Base-by-base conservation (phyloP, 805 yeast genomes). In the Hanseniaspora valbyensis region DNA sequence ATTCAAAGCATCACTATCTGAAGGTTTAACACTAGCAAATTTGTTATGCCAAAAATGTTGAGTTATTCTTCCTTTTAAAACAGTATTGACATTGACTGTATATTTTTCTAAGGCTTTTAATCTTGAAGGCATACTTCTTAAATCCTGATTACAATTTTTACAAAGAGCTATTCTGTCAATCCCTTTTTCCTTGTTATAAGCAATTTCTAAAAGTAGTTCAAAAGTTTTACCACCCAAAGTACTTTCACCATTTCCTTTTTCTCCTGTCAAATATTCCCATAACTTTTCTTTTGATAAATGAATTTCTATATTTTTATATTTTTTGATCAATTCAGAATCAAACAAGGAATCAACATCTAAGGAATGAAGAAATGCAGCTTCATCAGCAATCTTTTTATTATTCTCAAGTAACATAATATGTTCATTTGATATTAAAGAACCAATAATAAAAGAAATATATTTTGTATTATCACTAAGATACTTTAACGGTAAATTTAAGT, bases 61-160 rank as follows among this genome's bases (percentile, higher is more conserved):
- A 7, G 85, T 76, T 39, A 73, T 75, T 51, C 73, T 76, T 2
- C 77, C 74, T 32, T 73, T 64, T 29, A 65, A 65, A 24, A 70
- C 54, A 21, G 72, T 56, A 42, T 63, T 68, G 1, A 56, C 54
- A 45, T 71, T 76, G 21, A 64, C 64, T 4, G 80, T 72, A 16
- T 79, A 63, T 19, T 75, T 76, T 33, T 69, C 76, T 18, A 83
- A 64, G 39, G 71, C 70, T 57, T 75, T 77, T 48, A 81, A 66
- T 56, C 92, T 69, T 0, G 77, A 69, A 0, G 88, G 78, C 37
- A 81, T 67, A 52, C 88, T 80, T 55, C 90, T 70, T 16, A 80
- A 75, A 57, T 83, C 92, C 62, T 83, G 92, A 8, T 75, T 75
- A 0, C 88, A 75, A 18, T 65, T 68, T 37, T 67, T 65, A 2